phyloP scores from a whole-genome alignment of 768 basidiomycete species.

The Termitomyces sp. region DNA sequence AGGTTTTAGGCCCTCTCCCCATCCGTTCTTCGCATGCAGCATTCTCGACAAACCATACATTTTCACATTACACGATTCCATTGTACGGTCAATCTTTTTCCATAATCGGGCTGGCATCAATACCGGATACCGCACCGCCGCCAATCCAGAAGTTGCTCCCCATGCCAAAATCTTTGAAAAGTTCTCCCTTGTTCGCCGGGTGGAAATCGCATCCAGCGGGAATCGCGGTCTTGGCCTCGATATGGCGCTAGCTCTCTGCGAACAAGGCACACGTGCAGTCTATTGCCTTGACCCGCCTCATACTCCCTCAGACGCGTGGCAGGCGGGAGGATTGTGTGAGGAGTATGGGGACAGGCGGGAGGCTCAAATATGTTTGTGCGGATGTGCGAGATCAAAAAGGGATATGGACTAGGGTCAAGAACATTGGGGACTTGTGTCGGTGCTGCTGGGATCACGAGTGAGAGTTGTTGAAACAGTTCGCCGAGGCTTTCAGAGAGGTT shows the following conservation, averaged over 20 bases:
- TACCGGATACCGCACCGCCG: constrained; percentile 46
- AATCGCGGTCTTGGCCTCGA: constrained; percentile 75
- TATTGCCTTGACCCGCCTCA: constrained; percentile 66
- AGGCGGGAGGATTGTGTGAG: constrained; percentile 47
- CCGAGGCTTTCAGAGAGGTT: constrained; percentile 60
- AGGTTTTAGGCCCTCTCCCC: not conserved
- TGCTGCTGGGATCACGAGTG: constrained; percentile 67
- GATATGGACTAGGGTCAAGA: constrained; percentile 57
- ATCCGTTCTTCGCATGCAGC: not conserved
- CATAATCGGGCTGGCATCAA: constrained; percentile 61
- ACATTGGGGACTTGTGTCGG: constrained; percentile 70
- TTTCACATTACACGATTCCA: too few species aligned
- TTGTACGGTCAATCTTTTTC: constrained; percentile 47
- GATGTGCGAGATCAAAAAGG: constrained; percentile 63
- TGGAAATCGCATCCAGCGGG: constrained; percentile 60
- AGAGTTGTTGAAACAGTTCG: constrained; percentile 60
- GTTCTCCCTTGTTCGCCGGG: constrained; percentile 52
- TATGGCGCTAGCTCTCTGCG: constrained; percentile 70
- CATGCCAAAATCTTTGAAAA: constrained; percentile 53
- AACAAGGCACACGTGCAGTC: constrained; percentile 64
- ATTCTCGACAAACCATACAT: not conserved
- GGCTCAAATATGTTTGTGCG: constrained; percentile 58
- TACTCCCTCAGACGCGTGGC: constrained; percentile 55
- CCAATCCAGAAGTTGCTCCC: constrained; percentile 27
- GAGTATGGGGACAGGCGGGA: constrained; percentile 37